phyloP scores from a whole-genome alignment of 2,329 filamentous ascomycete genomes.

The Tolypocladium guangdongense region DNA sequence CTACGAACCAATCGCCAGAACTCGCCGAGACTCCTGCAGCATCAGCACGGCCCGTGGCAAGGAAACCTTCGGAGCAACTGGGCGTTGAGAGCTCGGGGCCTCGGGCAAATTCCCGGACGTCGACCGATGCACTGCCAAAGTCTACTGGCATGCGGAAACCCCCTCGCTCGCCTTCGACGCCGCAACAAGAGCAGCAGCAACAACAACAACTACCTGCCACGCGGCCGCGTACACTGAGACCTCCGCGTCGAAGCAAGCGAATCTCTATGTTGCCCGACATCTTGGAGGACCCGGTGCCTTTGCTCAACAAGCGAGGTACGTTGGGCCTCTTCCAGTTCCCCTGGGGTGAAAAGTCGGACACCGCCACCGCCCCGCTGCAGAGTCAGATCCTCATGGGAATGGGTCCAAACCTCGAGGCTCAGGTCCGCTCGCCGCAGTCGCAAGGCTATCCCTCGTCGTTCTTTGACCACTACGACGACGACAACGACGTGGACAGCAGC shows the following conservation, averaged over 20 bases:
- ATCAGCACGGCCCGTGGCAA: not conserved
- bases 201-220: conserved; percentile 14
- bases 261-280: conserved; percentile 53
- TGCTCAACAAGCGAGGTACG: conserved; percentile 46
- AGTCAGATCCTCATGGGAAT: conserved; percentile 12
- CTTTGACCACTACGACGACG: conserved; percentile 50
- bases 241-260: conserved; percentile 43
- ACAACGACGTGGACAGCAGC: conserved; percentile 22
- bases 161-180: not conserved
- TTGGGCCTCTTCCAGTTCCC: conserved; percentile 57
- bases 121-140: not conserved
- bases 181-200: conserved; percentile 1
- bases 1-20: not conserved
- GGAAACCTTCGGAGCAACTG: not conserved
- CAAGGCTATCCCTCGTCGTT: conserved; percentile 39
- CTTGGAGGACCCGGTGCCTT: conserved; percentile 47
- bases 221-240: conserved; percentile 39
- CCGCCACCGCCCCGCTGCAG: conserved; percentile 27
- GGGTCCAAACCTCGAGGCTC: conserved; percentile 6
- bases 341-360: conserved; percentile 53
- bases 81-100: not conserved
- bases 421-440: conserved; percentile 2
- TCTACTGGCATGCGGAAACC: not conserved
- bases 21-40: not conserved
- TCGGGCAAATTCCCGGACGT: no score